These are phyloP conservation scores for Dendrobium chrysotoxum DNA, from an alignment of 106 monocot species.

Conservation along the genomic window DNA sequence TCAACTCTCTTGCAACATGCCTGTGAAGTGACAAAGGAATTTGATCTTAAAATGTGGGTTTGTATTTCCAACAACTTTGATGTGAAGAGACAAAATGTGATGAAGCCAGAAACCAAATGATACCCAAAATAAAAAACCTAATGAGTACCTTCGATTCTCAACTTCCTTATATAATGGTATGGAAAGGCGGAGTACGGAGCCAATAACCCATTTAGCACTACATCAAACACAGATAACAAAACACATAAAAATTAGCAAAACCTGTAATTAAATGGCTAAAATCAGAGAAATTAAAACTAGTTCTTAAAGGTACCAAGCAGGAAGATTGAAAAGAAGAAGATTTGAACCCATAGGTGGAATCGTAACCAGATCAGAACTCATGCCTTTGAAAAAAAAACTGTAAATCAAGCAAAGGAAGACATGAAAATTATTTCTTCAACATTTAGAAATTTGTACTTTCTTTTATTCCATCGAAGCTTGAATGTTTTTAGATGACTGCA, in stretches of 20 bases:
- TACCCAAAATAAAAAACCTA: background rate
- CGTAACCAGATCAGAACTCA: background rate
- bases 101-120: background rate
- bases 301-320: background rate
- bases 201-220: slow-evolving; percentile 3
- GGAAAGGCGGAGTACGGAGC: background rate
- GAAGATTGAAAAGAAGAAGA: background rate
- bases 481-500: background rate
- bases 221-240: background rate
- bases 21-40: too few relatives aligned
- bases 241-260: background rate
- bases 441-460: background rate
- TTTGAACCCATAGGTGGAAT: background rate
- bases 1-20: too few relatives aligned
- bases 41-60: too few relatives aligned
- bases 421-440: background rate
- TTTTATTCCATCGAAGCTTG: background rate
- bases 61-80: too few relatives aligned
- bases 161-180: background rate
- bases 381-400: background rate
- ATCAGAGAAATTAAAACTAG: background rate
- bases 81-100: too few relatives aligned
- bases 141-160: background rate
- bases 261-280: background rate
- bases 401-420: background rate